Evolutionary conservation across 2,329 filamentous ascomycete genomes (phyloP), one percentile per base, ranked within the genome.

Genomic region (Dactylella cylindrospora): DNA sequence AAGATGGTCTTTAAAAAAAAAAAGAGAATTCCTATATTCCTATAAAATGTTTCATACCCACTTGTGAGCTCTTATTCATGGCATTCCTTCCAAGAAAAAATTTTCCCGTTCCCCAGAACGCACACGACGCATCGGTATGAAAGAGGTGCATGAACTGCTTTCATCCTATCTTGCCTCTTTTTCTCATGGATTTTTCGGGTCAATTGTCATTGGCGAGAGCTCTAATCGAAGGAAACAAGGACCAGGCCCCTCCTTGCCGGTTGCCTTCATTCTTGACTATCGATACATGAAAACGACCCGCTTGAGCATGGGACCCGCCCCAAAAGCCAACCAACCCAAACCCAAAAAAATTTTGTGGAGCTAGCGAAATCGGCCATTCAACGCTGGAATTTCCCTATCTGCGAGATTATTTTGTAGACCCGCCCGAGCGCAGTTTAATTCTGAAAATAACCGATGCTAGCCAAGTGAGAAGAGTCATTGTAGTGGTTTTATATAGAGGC

Each of bases 331-430:
- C n/a, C n/a, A n/a, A n/a, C n/a, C n/a, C n/a, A n/a, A n/a, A n/a
- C n/a, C n/a, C n/a, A n/a, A n/a, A n/a, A n/a, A n/a, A n/a, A n/a
- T n/a, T n/a, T n/a, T n/a, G n/a, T n/a, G 31, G 35, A 39, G 41
- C 49, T 61, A 62, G 57, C 57, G 57, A 62, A 62, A 62, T 62
- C 57, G 57, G 57, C 49, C 43, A 49, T 49, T 41, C 26, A 40
- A 26, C n/a, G 19, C 12, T 15, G 43, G 40, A 36, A 52, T 41
- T 45, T 26, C 26, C 51, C 51, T 55, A 55, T 55, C 51, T 7
- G n/a, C 28, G 28, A n/a, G 28, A 7, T 7, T 31, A 31, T 31
- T 7, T 31, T 31, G 22, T 25, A 28, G 31, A 35, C 41, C 43
- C 32, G 36, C 36, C 47, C 35, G 45, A 47, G 43, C 43, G 35